Percentiles rank a stretch among this genome's conserved stretches.
Conservation (phyloP, 176 grass and related monocot genomes). For the Eleusine indica region DNA sequence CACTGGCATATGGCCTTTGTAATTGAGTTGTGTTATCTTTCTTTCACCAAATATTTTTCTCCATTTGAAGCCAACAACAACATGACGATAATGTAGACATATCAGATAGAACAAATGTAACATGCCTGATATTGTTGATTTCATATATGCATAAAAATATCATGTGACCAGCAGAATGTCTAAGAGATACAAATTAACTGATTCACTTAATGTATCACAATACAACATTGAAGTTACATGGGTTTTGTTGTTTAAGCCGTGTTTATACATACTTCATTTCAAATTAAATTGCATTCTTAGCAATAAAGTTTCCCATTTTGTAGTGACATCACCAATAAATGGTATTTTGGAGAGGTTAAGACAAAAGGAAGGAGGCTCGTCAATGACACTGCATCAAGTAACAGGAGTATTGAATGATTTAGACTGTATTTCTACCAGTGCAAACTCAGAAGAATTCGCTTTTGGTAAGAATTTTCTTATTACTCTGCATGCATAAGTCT, state of each 20-base stretch:
- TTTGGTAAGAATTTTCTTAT: conserved; percentile 59
- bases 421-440: conserved; percentile 48
- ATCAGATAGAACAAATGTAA: conserved; percentile 16
- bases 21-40: neutral
- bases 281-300: conserved; percentile 1
- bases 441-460: conserved; percentile 46
- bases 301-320: conserved; percentile 34
- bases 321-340: conserved; percentile 71
- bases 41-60: neutral
- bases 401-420: conserved; percentile 68
- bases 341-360: conserved; percentile 68
- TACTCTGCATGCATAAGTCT: neutral
- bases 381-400: conserved; percentile 87
- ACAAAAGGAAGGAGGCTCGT: conserved; percentile 70
- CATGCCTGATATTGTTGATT: neutral
- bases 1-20: conserved; percentile 20
- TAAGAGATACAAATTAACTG: conserved; percentile 9
- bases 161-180: conserved; percentile 14
- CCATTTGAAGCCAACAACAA: conserved; percentile 13
- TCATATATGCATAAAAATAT: neutral
- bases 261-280: neutral
- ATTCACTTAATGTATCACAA: neutral
- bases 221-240: neutral
- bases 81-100: no score
- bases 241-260: neutral